Base-by-base conservation (phyloP, 768 basidiomycete genomes). In the Phylloporus rhodoxanthus region DNA sequence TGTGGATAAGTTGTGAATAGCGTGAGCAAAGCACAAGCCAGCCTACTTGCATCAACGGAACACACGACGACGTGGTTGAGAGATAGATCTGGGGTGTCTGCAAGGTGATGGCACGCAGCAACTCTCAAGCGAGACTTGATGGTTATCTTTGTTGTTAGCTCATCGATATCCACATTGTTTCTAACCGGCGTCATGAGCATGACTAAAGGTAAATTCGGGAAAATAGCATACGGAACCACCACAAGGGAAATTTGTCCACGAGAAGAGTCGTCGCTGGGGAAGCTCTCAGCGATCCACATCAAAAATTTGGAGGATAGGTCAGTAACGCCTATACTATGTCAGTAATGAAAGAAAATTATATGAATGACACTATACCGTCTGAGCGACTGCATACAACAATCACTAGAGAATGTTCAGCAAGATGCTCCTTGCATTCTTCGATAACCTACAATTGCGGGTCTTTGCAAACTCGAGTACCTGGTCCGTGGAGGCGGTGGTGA, bases 61-160 rank as follows among this genome's bases (percentile, higher is more conserved):
- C 68, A 67, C 33, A 80, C 61, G 37, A 77, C 57, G 17, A 76
- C 64, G 49, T 74, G 70, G 33, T 62, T 51, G 11, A 50, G 25
- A 58, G 47, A 51, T 28, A 54, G 46, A 44, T 62, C 60, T n/a
- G 49, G 53, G 23, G 42, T 48, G 20, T 65, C 51, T 36, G 20
- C 40, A 19, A 37, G 42, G 32, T 39, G 26, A 28, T 53, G 39
- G 26, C 57, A 65, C 38, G 51, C 48, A 36, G 42, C 44, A 15
- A 56, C 49, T 26, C 29, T 62, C 51, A 63, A 51, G 38, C 23
- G 36, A 51, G 60, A 62, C 33, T 45, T 30, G 36, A 32, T 14
- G 32, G 53, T 38, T 34, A 65, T 50, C 33, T 56, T 55, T 21
- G 47, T 47, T 29, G 47, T 49, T 8, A 61, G 13, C 25, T 3